Conservation (phyloP, 192 early-diverging fungal genomes). For the Gaertneriomyces semiglobifer region DNA sequence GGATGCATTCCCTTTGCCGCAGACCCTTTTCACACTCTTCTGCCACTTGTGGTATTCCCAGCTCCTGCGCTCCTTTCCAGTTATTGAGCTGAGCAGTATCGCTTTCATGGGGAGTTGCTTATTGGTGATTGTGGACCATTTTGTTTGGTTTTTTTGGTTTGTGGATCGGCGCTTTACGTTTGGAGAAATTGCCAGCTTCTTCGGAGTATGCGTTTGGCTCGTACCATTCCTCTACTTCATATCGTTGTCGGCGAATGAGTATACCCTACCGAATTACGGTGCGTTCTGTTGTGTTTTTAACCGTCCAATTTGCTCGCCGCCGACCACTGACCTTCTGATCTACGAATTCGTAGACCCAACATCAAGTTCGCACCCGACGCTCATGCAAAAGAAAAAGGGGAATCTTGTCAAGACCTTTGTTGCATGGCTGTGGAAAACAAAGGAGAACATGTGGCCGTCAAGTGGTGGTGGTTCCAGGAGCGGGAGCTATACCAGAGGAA, state of each 20-base stretch:
- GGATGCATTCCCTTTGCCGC: constrained; percentile 74
- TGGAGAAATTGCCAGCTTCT: constrained; percentile 82
- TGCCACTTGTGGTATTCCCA: constrained; percentile 79
- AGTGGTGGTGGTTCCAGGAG: neutral
- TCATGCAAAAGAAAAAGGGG: constrained; percentile 8
- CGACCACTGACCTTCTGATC: neutral
- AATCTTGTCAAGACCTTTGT: constrained; percentile 23
- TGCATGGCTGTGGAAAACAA: neutral
- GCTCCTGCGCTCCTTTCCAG: constrained; percentile 78
- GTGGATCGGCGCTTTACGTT: constrained; percentile 67
- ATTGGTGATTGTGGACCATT: constrained; percentile 83
- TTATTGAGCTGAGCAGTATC: constrained; percentile 69
- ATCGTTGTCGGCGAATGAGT: constrained; percentile 86
- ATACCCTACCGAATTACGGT: constrained; percentile 70
- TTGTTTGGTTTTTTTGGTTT: constrained; percentile 94
- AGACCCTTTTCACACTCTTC: constrained; percentile 64
- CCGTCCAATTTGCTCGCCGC: neutral
- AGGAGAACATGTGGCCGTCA: constrained; percentile 6
- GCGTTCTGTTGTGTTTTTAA: neutral
- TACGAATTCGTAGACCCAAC: neutral
- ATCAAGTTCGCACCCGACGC: neutral
- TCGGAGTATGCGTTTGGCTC: constrained; percentile 92
- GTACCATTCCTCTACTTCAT: constrained; percentile 92
- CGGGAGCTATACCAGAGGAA: too few relatives aligned
- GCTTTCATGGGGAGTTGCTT: constrained; percentile 77